These are phyloP conservation scores for Cutaneotrichosporon sp. DNA, from an alignment of 1,284 basidiomycete species.

Conservation along the genomic window DNA sequence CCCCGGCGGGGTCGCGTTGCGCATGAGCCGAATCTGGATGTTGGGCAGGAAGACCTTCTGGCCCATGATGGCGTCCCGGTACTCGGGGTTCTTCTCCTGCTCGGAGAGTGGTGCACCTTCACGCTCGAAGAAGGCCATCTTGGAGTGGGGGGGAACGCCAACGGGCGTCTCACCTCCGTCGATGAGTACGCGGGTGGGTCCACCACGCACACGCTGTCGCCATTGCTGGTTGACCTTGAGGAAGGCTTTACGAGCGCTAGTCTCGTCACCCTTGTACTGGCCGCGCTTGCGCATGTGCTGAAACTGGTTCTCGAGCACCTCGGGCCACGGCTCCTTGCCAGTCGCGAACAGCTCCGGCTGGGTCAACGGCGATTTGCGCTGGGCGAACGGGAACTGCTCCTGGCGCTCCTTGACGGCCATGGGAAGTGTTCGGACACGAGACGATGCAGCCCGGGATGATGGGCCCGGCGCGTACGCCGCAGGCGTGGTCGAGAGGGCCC, in stretches of 20 bases:
- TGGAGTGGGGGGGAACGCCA: constrained; percentile 4
- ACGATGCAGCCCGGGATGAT: background rate
- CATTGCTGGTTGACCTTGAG: constrained; percentile 33
- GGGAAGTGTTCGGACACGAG: constrained; percentile 26
- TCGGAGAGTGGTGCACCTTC: constrained; percentile 7
- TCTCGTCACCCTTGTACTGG: constrained; percentile 30
- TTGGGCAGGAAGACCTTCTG: constrained; percentile 85
- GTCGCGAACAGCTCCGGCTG: constrained; percentile 18
- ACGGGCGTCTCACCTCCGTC: background rate
- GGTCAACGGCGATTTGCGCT: constrained; percentile 22
- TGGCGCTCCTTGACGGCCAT: constrained; percentile 33
- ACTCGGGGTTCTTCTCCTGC: background rate
- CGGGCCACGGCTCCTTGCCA: constrained; percentile 23
- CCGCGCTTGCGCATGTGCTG: constrained; percentile 30
- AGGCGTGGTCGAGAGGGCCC: constrained; percentile 23
- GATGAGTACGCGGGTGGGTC: background rate
- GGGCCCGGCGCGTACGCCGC: constrained; percentile 19
- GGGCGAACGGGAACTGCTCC: constrained; percentile 17
- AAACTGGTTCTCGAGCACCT: constrained; percentile 37
- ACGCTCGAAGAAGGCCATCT: constrained; percentile 9
- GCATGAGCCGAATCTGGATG: constrained; percentile 71
- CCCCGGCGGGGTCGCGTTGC: constrained; percentile 72
- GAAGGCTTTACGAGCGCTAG: constrained; percentile 32
- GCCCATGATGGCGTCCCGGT: constrained; percentile 57
- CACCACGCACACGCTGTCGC: constrained; percentile 39